These are phyloP conservation scores for Inga oerstediana DNA, from an alignment of 306 rosid genomes.

Conservation along the genomic window DNA sequence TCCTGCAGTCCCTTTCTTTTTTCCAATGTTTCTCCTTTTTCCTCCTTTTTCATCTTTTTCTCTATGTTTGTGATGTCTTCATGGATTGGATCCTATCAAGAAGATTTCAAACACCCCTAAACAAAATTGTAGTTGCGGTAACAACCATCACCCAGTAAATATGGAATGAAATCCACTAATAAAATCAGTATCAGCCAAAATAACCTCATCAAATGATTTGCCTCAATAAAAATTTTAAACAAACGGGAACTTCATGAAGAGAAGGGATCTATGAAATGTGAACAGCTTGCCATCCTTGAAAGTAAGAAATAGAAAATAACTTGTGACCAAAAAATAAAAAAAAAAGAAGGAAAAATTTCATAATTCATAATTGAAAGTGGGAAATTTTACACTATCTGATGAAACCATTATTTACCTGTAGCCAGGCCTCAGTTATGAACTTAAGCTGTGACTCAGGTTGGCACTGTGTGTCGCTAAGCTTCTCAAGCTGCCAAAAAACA, in stretches of 20 bases:
- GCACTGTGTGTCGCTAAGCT: conserved; percentile 87
- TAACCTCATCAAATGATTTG: background rate
- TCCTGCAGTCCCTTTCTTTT: background rate
- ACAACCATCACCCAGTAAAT: background rate
- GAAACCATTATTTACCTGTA: conserved; percentile 60
- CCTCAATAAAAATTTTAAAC: conserved; percentile 10
- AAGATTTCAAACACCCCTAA: conserved; percentile 16
- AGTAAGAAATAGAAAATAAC: background rate
- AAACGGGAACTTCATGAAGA: conserved; percentile 7
- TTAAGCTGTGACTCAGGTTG: conserved; percentile 96
- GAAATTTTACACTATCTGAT: background rate
- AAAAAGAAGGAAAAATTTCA: background rate
- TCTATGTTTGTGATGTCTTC: background rate
- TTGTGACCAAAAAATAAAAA: background rate
- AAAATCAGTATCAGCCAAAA: conserved; percentile 7
- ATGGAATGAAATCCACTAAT: conserved; percentile 10
- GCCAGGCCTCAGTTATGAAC: conserved; percentile 97
- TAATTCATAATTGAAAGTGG: conserved; percentile 11
- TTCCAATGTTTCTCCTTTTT: background rate
- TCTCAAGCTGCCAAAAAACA: conserved; percentile 65
- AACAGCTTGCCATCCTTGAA: conserved; percentile 1
- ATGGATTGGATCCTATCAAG: background rate
- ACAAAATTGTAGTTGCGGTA: conserved; percentile 10
- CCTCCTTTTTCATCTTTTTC: background rate
- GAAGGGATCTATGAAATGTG: background rate